phyloP scores from a whole-genome alignment of 2,329 filamentous ascomycete genomes.

The Penicillium nordicum region DNA sequence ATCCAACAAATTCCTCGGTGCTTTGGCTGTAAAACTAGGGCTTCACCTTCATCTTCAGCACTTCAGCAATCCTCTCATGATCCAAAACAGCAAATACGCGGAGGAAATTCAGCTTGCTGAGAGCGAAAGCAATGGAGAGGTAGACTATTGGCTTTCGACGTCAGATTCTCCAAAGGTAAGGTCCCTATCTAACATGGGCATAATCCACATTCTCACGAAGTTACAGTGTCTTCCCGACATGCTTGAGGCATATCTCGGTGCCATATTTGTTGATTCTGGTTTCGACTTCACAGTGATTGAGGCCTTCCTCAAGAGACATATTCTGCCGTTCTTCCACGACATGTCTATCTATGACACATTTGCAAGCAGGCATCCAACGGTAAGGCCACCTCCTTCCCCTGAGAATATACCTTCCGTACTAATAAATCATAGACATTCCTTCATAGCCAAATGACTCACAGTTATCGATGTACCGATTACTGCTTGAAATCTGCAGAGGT shows the following conservation, averaged over 20 bases:
- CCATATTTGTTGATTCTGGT: constrained; percentile 82
- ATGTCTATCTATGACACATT: constrained; percentile 86
- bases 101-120: constrained; percentile 37
- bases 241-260: constrained; percentile 83
- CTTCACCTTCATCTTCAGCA: constrained; percentile 70
- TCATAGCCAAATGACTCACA: constrained; percentile 58
- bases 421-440: constrained; percentile 57
- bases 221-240: constrained; percentile 69
- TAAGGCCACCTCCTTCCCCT: constrained; percentile 23
- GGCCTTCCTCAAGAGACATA: constrained; percentile 70
- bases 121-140: constrained; percentile 29
- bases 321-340: constrained; percentile 76
- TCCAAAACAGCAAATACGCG: constrained; percentile 50
- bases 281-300: constrained; percentile 74
- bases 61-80: constrained; percentile 36
- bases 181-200: too few relatives aligned
- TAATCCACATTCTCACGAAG: background rate
- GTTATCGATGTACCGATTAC: constrained; percentile 64
- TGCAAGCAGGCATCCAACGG: constrained; percentile 78
- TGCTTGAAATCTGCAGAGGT: constrained; percentile 48
- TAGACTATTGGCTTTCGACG: constrained; percentile 44
- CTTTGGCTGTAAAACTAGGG: constrained; percentile 71
- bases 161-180: constrained; percentile 44
- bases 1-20: constrained; percentile 88
- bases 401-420: background rate